phyloP scores from a whole-genome alignment of 352 stramenopile genomes.

The Globisporangium cederbergense region DNA sequence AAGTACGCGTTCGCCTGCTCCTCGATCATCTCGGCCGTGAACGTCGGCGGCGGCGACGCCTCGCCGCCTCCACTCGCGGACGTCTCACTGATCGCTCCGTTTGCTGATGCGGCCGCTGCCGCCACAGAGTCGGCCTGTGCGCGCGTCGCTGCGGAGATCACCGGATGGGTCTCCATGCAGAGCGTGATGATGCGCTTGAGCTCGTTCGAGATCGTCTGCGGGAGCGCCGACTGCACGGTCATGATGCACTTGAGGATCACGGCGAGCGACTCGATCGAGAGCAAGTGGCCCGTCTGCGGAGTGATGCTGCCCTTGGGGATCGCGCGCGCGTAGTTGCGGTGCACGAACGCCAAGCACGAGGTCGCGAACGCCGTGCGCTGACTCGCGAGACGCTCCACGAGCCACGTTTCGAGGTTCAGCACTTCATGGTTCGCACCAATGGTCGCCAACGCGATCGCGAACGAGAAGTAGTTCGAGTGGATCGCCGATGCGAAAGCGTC shows the following conservation, averaged over 20 bases:
- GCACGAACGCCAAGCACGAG: constrained; percentile 79
- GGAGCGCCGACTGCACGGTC: constrained; percentile 62
- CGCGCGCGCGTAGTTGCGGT: constrained; percentile 80
- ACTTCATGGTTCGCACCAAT: constrained; percentile 87
- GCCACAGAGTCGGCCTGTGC: constrained; percentile 30
- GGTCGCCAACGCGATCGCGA: constrained; percentile 73
- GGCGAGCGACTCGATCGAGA: constrained; percentile 83
- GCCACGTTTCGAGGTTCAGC: constrained; percentile 78
- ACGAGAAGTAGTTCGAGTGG: constrained; percentile 89
- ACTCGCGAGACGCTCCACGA: constrained; percentile 73
- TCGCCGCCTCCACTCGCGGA: constrained; percentile 7
- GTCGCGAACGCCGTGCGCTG: constrained; percentile 83
- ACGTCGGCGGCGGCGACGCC: constrained; percentile 28
- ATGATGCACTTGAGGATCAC: constrained; percentile 84
- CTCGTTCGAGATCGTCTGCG: constrained; percentile 67
- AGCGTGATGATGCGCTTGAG: constrained; percentile 81
- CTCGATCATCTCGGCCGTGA: constrained; percentile 96
- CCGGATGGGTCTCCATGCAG: constrained; percentile 77
- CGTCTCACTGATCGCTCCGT: background rate
- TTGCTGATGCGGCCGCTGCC: background rate
- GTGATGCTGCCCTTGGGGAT: constrained; percentile 83
- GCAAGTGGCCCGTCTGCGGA: constrained; percentile 68
- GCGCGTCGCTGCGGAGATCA: constrained; percentile 73
- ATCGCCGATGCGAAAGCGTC: constrained; percentile 79
- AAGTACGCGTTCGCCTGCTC: constrained; percentile 98